Evolutionary conservation across 306 rosid genomes (phyloP).

Genomic region (Abrus precatorius): DNA sequence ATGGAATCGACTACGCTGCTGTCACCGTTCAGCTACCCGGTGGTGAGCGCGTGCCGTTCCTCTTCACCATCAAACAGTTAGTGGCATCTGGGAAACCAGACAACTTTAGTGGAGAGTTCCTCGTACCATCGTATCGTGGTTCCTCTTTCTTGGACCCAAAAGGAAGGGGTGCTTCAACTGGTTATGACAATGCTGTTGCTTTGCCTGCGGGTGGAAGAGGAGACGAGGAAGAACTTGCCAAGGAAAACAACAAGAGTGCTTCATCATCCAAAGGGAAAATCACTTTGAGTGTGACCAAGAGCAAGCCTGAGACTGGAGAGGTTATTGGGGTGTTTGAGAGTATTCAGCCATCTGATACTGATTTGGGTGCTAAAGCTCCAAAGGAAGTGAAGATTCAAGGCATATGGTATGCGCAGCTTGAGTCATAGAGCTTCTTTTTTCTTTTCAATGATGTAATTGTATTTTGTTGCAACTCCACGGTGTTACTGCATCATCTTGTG

Average conservation of each 20-base stretch:
- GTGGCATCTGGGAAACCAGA: slow-evolving; percentile 96
- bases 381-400: slow-evolving; percentile 97
- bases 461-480: slow-evolving; percentile 27
- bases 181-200: slow-evolving; percentile 90
- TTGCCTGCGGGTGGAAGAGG: slow-evolving; percentile 97
- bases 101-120: slow-evolving; percentile 69
- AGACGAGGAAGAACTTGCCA: slow-evolving; percentile 87
- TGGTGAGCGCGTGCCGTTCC: slow-evolving; percentile 97
- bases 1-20: slow-evolving; percentile 91
- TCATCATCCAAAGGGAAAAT: slow-evolving; percentile 86
- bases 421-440: slow-evolving; percentile 50
- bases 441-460: slow-evolving; percentile 2
- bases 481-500: neutral
- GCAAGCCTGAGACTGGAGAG: slow-evolving; percentile 91
- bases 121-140: slow-evolving; percentile 95
- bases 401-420: slow-evolving; percentile 98
- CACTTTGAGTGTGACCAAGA: slow-evolving; percentile 82
- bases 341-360: slow-evolving; percentile 93
- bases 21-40: slow-evolving; percentile 92
- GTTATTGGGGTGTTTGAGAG: slow-evolving; percentile 95
- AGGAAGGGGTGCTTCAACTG: slow-evolving; percentile 95
- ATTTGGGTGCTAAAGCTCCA: slow-evolving; percentile 94
- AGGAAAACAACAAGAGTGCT: slow-evolving; percentile 80
- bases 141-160: slow-evolving; percentile 97
- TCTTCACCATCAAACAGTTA: slow-evolving; percentile 88